Conservation (phyloP, 805 yeast genomes). For the Spathaspora sp. region DNA sequence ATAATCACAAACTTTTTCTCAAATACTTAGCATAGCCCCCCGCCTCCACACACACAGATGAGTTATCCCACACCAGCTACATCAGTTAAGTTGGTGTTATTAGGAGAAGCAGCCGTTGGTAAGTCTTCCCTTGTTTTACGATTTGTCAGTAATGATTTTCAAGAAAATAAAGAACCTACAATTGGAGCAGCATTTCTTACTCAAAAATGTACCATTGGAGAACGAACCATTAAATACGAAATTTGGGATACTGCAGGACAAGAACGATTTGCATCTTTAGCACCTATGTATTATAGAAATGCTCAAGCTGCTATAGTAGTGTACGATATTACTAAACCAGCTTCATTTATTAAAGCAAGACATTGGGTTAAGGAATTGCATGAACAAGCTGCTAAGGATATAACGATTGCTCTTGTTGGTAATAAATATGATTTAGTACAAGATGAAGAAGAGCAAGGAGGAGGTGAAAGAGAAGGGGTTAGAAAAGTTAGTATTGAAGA, state of each 20-base stretch:
- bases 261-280: conserved; percentile 91
- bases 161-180: conserved; percentile 96
- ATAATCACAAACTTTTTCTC: not conserved
- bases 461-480: conserved; percentile 41
- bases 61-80: conserved; percentile 44
- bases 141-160: conserved; percentile 92
- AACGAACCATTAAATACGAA: conserved; percentile 84
- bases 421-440: conserved; percentile 82
- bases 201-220: conserved; percentile 85
- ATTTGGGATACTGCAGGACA: conserved; percentile 99
- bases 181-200: conserved; percentile 97
- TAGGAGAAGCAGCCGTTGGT: conserved; percentile 98
- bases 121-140: conserved; percentile 89
- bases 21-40: not conserved
- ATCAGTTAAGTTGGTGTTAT: conserved; percentile 81
- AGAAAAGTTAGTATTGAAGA: conserved; percentile 84
- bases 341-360: conserved; percentile 91
- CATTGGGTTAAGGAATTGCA: conserved; percentile 97
- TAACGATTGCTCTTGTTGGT: conserved; percentile 90
- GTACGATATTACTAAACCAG: conserved; percentile 92
- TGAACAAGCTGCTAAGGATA: conserved; percentile 91
- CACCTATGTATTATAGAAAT: conserved; percentile 96
- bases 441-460: conserved; percentile 32
- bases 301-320: conserved; percentile 97
- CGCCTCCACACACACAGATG: conserved; percentile 11